Evolutionary conservation across 108 stramenopile genomes (phyloP), one percentile per base, ranked within the genome.

Genomic region (Aurantiochytrium sp.): DNA sequence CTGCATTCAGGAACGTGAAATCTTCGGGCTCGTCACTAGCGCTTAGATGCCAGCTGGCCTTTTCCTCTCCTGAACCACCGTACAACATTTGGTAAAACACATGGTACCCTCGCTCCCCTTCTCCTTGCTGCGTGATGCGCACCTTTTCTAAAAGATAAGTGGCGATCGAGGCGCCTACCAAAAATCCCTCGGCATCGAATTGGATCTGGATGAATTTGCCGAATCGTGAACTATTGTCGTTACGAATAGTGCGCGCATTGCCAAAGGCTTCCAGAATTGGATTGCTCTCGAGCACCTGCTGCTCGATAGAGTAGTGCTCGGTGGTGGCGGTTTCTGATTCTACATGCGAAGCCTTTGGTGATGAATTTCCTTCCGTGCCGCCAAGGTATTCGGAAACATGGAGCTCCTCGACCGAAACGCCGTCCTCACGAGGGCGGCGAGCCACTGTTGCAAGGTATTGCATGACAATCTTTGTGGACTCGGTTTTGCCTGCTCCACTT

Each of bases 251-350:
- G 83, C 96, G 95, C 90, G 99, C 99, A 91, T 99, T 99, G 23
- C 99, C 99, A 92, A 99, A 99, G n/a, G 98, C 97, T 92, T 99
- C 99, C 71, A 99, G 88, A 55, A 99, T 97, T 51, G 99, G 99
- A 90, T 99, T 99, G 19, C 96, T 95, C 90, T 97, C 97, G 87
- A 99, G 91, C 4, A 94, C 97, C 44, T 97, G 95, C 88, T 97
- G 94, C 96, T 98, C 97, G 88, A 98, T 93, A 58, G 93, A 60
- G 43, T 58, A 87, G 18, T 87, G 29, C 35, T 35, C 35, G 35
- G 35, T 35, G 0, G 2, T 35, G 35, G 35, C 35, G 35, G 35
- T 35, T 35, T 35, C 35, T 35, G 35, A 0, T 35, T 35, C 35
- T 35, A 35, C 35, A 35, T 35, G 35, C 35, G 35, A 35, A 35